phyloP scores from a whole-genome alignment of 2,329 filamentous ascomycete genomes.

The Cladosporium cucumerinum region DNA sequence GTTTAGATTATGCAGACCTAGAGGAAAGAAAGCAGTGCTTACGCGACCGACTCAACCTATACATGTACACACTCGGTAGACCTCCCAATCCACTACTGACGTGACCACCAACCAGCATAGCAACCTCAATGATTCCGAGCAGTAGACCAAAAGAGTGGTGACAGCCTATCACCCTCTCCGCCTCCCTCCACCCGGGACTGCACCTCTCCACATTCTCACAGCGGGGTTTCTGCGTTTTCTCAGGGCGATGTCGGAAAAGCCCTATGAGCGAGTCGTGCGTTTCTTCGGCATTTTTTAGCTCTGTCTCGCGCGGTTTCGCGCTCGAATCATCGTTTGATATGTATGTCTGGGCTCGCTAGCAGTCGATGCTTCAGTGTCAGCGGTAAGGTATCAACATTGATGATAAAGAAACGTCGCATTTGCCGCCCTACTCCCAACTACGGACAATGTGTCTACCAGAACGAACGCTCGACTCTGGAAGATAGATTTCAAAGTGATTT shows the following conservation, averaged over 20 bases:
- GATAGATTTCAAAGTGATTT: background rate
- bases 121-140: background rate
- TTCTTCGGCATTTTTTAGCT: background rate
- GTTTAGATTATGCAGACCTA: background rate
- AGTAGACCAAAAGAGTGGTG: background rate
- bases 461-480: background rate
- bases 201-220: background rate
- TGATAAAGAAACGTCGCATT: background rate
- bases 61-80: background rate
- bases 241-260: background rate
- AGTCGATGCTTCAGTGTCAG: background rate
- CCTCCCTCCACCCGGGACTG: background rate
- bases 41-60: background rate
- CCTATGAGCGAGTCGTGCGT: background rate
- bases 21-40: background rate
- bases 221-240: too few relatives aligned
- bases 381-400: background rate
- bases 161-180: background rate
- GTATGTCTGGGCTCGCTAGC: background rate
- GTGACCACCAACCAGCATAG: background rate
- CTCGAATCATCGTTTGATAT: background rate
- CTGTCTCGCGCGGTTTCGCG: background rate
- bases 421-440: background rate
- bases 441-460: background rate
- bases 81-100: background rate